Base-by-base conservation (phyloP, 345 rosid genomes). In the Rhodomyrtus tomentosa region DNA sequence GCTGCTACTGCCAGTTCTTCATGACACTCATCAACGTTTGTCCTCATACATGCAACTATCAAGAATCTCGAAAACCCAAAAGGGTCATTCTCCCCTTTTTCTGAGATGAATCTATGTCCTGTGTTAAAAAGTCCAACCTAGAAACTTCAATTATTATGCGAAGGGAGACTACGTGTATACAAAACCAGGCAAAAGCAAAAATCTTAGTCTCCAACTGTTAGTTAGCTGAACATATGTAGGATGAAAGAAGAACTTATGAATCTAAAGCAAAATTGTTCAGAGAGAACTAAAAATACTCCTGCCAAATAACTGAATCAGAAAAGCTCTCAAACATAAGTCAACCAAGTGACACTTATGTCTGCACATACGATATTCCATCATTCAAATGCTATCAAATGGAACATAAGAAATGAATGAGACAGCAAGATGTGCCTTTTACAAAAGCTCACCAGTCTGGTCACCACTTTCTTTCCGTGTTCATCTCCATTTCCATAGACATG, bases 371-470 rank as follows among this genome's bases (percentile, higher is more conserved):
- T 50, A 22, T 9, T 12, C 40, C 40, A 38, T 50, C 56, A 81
- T 12, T 27, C 53, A 50, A 51, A 38, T 50, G 50, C 74, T 13
- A 45, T 22, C 16, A 38, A 55, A 49, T 81, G 81, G 56, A 50
- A 25, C 21, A 82, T 20, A 80, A 49, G 81, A 82, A 25, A 56
- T 50, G 68, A n/a, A 27, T 50, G 45, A 50, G 22, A 32, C 51
- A 62, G 25, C 20, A 72, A n/a, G 15, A 83, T 81, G 45, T 21
- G 40, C 76, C 22, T 81, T 36, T 45, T 21, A 80, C 40, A 11
- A 90, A 82, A 85, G 83, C 90, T 89, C 85, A 94, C 95, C 90
- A 94, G 86, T 87, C 96, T 91, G 55, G 90, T 88, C 50, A 90
- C 95, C 8, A 85, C 90, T 85, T 90, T 92, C 89, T 91, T 94